Base-by-base conservation (phyloP, 1,139 yeast genomes). In the Nakaseomyces delphensis region DNA sequence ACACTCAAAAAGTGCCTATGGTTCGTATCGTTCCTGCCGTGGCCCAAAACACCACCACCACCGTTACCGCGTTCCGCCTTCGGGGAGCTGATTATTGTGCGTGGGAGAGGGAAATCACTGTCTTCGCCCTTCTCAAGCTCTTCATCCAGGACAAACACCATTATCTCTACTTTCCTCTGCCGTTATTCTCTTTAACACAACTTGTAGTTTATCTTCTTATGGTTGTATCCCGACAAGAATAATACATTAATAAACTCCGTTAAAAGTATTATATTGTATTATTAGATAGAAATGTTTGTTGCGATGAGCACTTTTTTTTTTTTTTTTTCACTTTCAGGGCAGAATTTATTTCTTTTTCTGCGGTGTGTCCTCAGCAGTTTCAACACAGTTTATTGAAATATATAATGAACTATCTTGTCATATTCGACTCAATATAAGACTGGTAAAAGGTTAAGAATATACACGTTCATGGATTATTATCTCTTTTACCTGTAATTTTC, bases 121-220 rank as follows among this genome's bases (percentile, higher is more conserved):
- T 23, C 38, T 3, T 16, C 15, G 18, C 23, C 18, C 9, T 18
- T 24, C 10, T 24, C 50, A n/a, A 57, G 44, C 20, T 57, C 61
- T 41, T 57, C 61, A 44, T 57, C 62, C 24, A 57, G 42, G 10
- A 48, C 39, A 40, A 57, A 57, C 16, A 57, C 49, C 55, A 53
- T 53, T 16, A 11, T 23, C 6, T 27, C 14, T 18, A 10, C 28
- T 20, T 13, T 18, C 10, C 15, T n/a, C n/a, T n/a, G n/a, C n/a
- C 33, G 11, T 21, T 21, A 6, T 21, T 21, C 24, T 9, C 24
- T 13, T 21, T 21, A 6, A 21, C 6, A 21, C 24, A 21, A 21
- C 24, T 21, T n/a, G n/a, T n/a, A n/a, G n/a, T 16, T 24, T 32
- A 32, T 13, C n/a, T 21, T 20, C 29, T 20, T 14, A 13, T 29